phyloP scores from a whole-genome alignment of 164 flowering plant species.

The Magnolia sinica region DNA sequence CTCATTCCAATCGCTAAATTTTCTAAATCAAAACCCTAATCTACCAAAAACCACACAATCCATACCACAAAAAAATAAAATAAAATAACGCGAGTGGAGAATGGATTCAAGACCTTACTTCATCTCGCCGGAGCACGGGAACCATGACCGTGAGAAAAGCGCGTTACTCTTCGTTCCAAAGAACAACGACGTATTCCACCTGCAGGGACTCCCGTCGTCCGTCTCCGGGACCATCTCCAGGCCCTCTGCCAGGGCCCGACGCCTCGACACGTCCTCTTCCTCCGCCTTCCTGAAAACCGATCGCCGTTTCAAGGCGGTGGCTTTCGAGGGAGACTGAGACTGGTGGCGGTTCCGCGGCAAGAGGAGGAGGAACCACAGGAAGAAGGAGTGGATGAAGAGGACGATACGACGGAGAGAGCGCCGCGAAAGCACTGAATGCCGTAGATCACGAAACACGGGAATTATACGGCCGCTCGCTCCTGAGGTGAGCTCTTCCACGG shows the following conservation, averaged over 20 bases:
- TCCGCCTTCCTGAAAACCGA: conserved; percentile 39
- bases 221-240: conserved; percentile 37
- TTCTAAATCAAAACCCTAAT: neutral
- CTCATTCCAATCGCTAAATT: neutral
- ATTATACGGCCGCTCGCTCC: conserved; percentile 93
- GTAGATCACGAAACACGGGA: conserved; percentile 55
- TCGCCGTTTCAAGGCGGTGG: conserved; percentile 17
- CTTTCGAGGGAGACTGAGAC: conserved; percentile 15
- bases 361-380: conserved; percentile 53
- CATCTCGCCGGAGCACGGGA: conserved; percentile 56
- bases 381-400: conserved; percentile 50
- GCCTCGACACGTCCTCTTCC: conserved; percentile 61
- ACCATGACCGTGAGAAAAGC: conserved; percentile 82
- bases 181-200: conserved; percentile 54
- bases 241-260: conserved; percentile 76
- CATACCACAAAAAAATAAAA: neutral
- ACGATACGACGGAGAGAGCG: conserved; percentile 34
- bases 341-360: conserved; percentile 36
- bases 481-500: conserved; percentile 75
- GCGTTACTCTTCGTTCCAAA: conserved; percentile 59
- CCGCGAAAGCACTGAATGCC: conserved; percentile 33
- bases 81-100: neutral
- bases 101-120: conserved; percentile 39
- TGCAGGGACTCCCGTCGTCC: conserved; percentile 30
- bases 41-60: neutral